Base-by-base conservation (phyloP, 495 filamentous ascomycete species). In the Penicillium verhagenii region DNA sequence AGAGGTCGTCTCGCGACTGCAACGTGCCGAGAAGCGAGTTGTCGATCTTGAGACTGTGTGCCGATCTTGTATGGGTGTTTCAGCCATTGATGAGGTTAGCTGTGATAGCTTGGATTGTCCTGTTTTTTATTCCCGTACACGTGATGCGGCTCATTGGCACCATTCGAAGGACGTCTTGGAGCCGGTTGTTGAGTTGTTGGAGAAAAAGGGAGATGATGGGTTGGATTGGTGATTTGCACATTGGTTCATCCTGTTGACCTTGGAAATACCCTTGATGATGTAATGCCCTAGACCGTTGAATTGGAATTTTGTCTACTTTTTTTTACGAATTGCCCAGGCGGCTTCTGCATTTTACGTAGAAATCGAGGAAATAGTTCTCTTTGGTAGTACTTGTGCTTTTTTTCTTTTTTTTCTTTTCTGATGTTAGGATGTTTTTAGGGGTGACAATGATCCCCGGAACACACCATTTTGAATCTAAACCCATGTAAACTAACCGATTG, bases 81-180 rank as follows among this genome's bases (percentile, higher is more conserved):
- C 89, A 14, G 86, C 82, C 59, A 74, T 82, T 4, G 91, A 96
- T 40, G 83, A 88, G 26, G 86, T 96, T 31, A 81, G 68, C 31
- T 98, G 94, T 67, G 90, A 96, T 63, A 96, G 88, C 58, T 80
- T 85, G 68, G 94, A 96, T 70, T 98, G 94, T 66, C 89, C 92
- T 0, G 89, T 96, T 3, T 97, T 94, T 61, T 98, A 97, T 67
- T 87, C 88, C 2, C 73, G 95, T 47, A 83, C 88, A 10, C 88
- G 87, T 71, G 86, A 92, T 70, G 66, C 69, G 52, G 78, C 86
- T 10, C 71, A 78, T 67, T 76, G 89, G 57, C 77, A 73, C 51
- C 82, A 77, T 55, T 79, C 86, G 58, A 85, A 65, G 71, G 70
- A 67, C 21, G 71, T 81, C 25, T 67, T 82, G 26, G 81, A 76